phyloP scores from a whole-genome alignment of 371 early-diverging fungal species.

The Mucor irregularis region DNA sequence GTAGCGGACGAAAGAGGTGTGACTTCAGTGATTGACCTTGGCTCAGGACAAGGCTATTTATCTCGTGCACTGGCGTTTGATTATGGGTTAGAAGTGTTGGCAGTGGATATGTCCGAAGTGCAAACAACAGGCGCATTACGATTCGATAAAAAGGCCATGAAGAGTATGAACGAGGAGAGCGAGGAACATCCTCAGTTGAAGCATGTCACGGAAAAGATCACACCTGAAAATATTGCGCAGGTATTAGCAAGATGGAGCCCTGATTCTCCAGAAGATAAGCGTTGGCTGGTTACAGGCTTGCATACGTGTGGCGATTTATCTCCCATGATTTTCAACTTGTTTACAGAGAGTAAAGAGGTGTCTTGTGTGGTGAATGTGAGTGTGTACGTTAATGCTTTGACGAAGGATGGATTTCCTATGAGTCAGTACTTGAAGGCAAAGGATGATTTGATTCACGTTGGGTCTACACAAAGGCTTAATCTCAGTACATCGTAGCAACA shows the following conservation, averaged over 20 bases:
- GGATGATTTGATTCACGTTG: slow-evolving; percentile 39
- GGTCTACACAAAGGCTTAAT: too few relatives aligned
- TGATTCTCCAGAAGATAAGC: slow-evolving; percentile 8
- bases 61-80: slow-evolving; percentile 74
- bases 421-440: slow-evolving; percentile 31
- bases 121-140: slow-evolving; percentile 82
- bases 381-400: slow-evolving; percentile 83
- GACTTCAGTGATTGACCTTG: slow-evolving; percentile 63
- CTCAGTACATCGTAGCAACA: too few relatives aligned
- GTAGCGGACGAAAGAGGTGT: slow-evolving; percentile 47
- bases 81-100: slow-evolving; percentile 71
- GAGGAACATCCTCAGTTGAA: slow-evolving; percentile 28
- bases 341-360: slow-evolving; percentile 63
- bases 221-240: slow-evolving; percentile 48
- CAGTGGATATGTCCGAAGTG: slow-evolving; percentile 74
- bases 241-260: slow-evolving; percentile 32
- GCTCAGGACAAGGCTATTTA: slow-evolving; percentile 78
- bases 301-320: slow-evolving; percentile 89
- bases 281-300: slow-evolving; percentile 80
- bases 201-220: slow-evolving; percentile 57
- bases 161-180: slow-evolving; percentile 1
- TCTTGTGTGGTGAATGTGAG: slow-evolving; percentile 75
- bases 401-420: slow-evolving; percentile 72
- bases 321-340: slow-evolving; percentile 71
- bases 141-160: slow-evolving; percentile 59